phyloP scores from a whole-genome alignment of 1,284 basidiomycete species.

The Chiua sp. region DNA sequence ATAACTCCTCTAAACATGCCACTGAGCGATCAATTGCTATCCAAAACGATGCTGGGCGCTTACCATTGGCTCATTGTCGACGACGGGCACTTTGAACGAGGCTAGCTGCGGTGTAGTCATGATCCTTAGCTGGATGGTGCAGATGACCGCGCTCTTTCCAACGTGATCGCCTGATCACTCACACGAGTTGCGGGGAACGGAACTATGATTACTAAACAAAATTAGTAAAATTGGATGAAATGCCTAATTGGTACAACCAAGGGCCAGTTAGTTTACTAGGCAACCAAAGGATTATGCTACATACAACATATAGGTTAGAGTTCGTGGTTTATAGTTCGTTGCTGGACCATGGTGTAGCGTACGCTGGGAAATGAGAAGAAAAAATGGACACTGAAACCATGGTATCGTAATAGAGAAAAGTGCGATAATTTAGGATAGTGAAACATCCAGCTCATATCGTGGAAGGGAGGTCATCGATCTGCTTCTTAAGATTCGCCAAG shows the following conservation, averaged over 20 bases:
- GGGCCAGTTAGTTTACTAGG: no score
- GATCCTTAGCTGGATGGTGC: constrained; percentile 11
- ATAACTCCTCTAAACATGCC: constrained; percentile 59
- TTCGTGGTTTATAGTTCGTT: no score
- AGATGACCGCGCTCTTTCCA: neutral
- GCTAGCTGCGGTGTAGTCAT: constrained; percentile 78
- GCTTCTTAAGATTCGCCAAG: constrained; percentile 55
- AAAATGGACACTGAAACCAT: no score
- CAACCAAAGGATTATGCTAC: neutral
- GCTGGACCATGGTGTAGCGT: neutral
- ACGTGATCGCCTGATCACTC: neutral
- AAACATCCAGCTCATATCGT: constrained; percentile 47
- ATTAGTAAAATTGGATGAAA: no score
- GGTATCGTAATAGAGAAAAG: neutral
- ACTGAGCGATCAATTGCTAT: constrained; percentile 1
- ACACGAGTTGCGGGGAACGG: no score
- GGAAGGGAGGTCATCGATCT: constrained; percentile 63
- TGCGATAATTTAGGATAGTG: neutral
- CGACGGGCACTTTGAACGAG: constrained; percentile 79
- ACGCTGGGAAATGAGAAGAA: neutral
- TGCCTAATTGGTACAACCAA: no score
- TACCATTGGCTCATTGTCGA: constrained; percentile 95
- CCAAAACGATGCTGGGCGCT: constrained; percentile 26
- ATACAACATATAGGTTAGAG: neutral
- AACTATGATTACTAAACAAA: constrained; percentile 9